Evolutionary conservation across 1,139 yeast species (phyloP), one percentile per base, ranked within the genome.

Genomic region (Candida sp.): DNA sequence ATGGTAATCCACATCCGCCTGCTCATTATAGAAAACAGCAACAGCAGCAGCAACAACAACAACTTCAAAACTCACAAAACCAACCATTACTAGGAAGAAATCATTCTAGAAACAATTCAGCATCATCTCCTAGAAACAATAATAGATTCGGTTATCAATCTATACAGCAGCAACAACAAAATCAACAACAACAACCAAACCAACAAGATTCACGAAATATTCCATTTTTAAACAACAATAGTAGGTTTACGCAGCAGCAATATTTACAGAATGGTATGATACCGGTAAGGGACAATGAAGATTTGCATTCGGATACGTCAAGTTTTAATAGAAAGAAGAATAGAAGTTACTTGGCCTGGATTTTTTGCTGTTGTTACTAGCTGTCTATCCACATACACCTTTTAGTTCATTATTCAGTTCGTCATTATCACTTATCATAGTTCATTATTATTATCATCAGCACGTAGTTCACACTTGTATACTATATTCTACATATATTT

Each of bases 1-100:
- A 88, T 65, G 90, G 90, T 4, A 85, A 85, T 59, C 90, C 90
- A 35, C 84, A 81, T 56, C 89, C 89, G 25, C 85, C 88, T 33
- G 42, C 46, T 30, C 35, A 28, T 28, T 33, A 11, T 23, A 56
- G 58, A 39, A 51, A 56, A 40, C 56, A 54, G 35, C 60, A 59
- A 40, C 54, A 48, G 42, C 55, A 49, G 45, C 55, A 50, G 12
- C 42, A 35, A 22, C 48, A 50, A 42, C 51, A 38, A 28, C 51
- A 47, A 33, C 49, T 33, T 26, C 54, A 49, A 37, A 47, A 46
- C 27, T 34, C 34, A 26, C 51, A 44, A 27, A 49, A 46, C 38
- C 49, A 48, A 33, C 56, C 54, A 28, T 50, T 53, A 37, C 48
- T 54, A 34, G 49, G 53, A 4, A 37, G 37, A 17, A 33, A 31